Base-by-base conservation (phyloP, 352 stramenopile genomes). In the Phytopythium helicoides region DNA sequence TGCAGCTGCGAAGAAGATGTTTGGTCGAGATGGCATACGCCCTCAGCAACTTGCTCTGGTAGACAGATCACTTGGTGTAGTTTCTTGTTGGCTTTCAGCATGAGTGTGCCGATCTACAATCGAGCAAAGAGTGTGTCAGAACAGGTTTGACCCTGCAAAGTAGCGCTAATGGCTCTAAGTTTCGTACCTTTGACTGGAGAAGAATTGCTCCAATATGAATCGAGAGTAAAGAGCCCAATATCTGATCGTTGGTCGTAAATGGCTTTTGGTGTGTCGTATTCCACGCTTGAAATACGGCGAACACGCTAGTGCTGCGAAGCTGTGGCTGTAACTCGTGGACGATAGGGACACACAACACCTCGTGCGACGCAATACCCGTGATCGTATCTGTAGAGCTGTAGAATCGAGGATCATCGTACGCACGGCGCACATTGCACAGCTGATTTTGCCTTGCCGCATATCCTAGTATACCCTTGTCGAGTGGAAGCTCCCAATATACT, bases 301-400 rank as follows among this genome's bases (percentile, higher is more conserved):
- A 76, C 33, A 87, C 76, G 9, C 73, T 69, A 25, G 57, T 26
- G 14, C 38, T 66, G 36, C 26, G 56, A 23, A 73, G 47, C 8
- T 47, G 55, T 1, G 58, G 37, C 19, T 81, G 68, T 0, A 86
- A 69, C 33, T 88, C 73, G 38, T 86, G 73, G 1, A 81, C 74
- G 19, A 92, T 56, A 0, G 81, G 81, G 38, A 92, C 68, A 31
- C 75, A 87, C 22, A 92, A 53, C 9, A 92, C 64, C 47, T 92
- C 76, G 0, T 66, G 70, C 16, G 78, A 87, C 14, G 65, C 70
- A 1, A 71, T 78, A 3, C 66, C 56, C 0, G 77, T 89, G 72
- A 87, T 72, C 3, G 78, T 78, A 54, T 92, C 81, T n/a, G 70
- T 85, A 1, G 81, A 66, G 56, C 81, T 92, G 51, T 84, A 89